phyloP scores from a whole-genome alignment of 768 basidiomycete species.

The Psilocybe subaeruginosa region DNA sequence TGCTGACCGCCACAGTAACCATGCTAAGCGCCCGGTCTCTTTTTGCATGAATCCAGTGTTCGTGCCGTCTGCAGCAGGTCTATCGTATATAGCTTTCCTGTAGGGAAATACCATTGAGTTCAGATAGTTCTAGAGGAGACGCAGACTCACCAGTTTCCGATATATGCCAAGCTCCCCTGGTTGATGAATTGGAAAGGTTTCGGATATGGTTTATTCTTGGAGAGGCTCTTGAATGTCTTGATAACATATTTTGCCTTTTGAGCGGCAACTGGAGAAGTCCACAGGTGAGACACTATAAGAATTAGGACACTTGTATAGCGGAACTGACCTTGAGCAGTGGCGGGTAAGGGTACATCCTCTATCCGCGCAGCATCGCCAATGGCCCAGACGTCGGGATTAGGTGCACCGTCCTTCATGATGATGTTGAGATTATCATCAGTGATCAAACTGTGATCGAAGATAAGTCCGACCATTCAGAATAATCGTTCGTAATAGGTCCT shows the following conservation, averaged over 20 bases:
- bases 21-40: constrained; percentile 70
- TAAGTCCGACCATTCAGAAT: not conserved
- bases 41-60: constrained; percentile 51
- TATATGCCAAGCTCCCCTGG: constrained; percentile 77
- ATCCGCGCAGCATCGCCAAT: constrained; percentile 80
- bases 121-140: not conserved
- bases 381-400: constrained; percentile 73
- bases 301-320: not conserved
- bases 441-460: constrained; percentile 28
- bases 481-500: constrained; percentile 1
- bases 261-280: constrained; percentile 57
- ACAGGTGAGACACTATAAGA: not conserved
- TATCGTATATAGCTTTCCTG: constrained; percentile 83
- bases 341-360: constrained; percentile 63
- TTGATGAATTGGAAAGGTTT: constrained; percentile 73
- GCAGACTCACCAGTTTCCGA: constrained; percentile 67
- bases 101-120: no score
- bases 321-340: constrained; percentile 78
- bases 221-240: constrained; percentile 67
- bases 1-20: constrained; percentile 81
- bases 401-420: constrained; percentile 51
- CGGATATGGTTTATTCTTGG: constrained; percentile 45
- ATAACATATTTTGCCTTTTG: constrained; percentile 75
- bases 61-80: constrained; percentile 46
- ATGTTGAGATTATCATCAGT: constrained; percentile 67